Conservation (phyloP, 176 grass and related monocot genomes). For the Calamus simplicifolius region DNA sequence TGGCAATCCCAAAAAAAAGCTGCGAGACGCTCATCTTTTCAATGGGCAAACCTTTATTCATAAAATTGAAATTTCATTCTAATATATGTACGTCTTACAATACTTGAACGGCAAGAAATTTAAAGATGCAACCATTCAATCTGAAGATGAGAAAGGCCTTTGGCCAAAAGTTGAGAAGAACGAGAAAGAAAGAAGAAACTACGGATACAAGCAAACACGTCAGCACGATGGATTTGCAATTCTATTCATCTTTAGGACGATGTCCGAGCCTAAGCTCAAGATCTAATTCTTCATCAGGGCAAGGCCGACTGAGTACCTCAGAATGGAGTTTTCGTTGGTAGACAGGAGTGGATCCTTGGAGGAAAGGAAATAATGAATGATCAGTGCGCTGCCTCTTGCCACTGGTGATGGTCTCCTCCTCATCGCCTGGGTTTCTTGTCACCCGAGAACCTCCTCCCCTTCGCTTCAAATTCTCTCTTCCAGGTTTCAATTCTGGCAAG, state of each 20-base stretch:
- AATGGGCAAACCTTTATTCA: too few species aligned
- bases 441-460: slow-evolving; percentile 1
- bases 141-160: too few species aligned
- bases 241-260: slow-evolving; percentile 39
- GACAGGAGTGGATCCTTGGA: slow-evolving; percentile 16
- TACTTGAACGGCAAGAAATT: too few species aligned
- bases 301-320: slow-evolving; percentile 25
- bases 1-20: too few species aligned
- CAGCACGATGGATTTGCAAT: neutral
- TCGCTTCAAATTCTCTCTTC: slow-evolving; percentile 24
- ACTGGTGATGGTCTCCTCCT: slow-evolving; percentile 13
- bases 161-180: too few species aligned
- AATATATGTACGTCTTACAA: too few species aligned
- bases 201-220: slow-evolving; percentile 8
- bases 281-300: slow-evolving; percentile 59
- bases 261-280: slow-evolving; percentile 74
- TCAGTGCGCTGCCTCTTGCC: slow-evolving; percentile 43
- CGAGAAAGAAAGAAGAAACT: slow-evolving; percentile 6
- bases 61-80: too few species aligned
- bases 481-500: slow-evolving; percentile 13
- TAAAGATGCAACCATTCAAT: too few species aligned
- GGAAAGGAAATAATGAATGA: slow-evolving; percentile 7
- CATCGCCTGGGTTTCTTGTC: neutral
- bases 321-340: slow-evolving; percentile 17
- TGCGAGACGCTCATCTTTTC: too few species aligned